A percentile compares a stretch with the other conserved stretches of the same genome.
Evolutionary conservation across 257 asterid genomes (phyloP).

Genomic region (Solanum pennellii): DNA sequence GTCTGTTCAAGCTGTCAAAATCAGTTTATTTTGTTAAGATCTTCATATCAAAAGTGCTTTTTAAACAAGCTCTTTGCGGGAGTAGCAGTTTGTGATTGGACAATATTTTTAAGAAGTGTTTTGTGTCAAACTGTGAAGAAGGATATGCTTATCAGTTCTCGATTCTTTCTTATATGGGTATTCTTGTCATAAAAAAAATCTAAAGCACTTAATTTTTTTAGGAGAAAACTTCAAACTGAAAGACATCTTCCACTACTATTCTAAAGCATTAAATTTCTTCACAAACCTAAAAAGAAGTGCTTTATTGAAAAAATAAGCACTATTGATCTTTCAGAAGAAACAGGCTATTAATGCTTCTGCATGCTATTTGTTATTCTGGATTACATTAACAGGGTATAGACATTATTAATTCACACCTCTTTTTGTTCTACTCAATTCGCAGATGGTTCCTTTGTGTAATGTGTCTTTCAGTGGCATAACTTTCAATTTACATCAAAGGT

Average conservation of each 20-base stretch:
- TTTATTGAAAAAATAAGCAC: background rate
- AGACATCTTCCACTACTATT: background rate
- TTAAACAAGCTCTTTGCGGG: background rate
- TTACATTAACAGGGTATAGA: background rate
- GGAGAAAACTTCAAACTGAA: background rate
- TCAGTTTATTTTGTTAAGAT: background rate
- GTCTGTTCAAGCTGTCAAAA: background rate
- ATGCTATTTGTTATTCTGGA: background rate
- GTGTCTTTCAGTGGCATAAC: constrained; percentile 69
- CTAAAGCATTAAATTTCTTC: background rate
- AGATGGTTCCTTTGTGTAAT: constrained; percentile 95
- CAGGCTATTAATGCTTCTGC: background rate
- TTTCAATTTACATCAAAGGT: constrained; percentile 56
- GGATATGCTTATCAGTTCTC: background rate
- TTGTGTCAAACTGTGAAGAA: background rate
- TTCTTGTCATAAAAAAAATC: background rate
- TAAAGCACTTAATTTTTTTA: background rate
- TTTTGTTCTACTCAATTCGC: constrained; percentile 17
- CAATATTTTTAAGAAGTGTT: background rate
- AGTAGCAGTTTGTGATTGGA: background rate
- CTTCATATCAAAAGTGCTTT: background rate
- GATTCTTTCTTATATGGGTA: background rate
- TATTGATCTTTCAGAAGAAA: background rate
- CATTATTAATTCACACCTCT: constrained; percentile 1
- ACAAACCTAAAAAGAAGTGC: background rate